Evolutionary conservation across 2,329 filamentous ascomycete species (phyloP), one percentile per base, ranked within the genome.

Genomic region (Orbilia blumenaviensis): DNA sequence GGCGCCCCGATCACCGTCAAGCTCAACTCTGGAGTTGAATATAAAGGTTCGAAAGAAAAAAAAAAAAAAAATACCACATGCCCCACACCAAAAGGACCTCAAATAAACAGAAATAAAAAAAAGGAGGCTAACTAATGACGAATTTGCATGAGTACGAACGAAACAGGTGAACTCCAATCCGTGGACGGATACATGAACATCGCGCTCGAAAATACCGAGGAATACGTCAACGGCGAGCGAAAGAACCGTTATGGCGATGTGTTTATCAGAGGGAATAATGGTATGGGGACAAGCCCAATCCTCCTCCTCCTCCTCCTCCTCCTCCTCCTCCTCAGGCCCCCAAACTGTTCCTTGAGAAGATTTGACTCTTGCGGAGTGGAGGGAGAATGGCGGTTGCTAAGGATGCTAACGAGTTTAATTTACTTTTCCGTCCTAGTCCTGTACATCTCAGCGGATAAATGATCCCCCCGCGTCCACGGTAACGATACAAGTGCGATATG

Each of bases 141-240:
- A n/a, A n/a, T n/a, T n/a, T n/a, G n/a, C n/a, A n/a, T n/a, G n/a
- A n/a, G 12, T 8, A 27, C 18, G 21, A 8, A 29, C 6, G 9
- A n/a, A 34, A 16, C 78, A 97, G 94, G 95, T 80, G 93, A 97
- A 83, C 88, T 98, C 38, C 94, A 98, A 83, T 97, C 94, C 0
- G 94, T 99, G 58, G 95, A 99, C 83, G 95, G 95, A 62, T 99
- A 98, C 85, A 99, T 99, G 95, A 99, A 99, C 85, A 97, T 99
- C 82, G 94, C 95, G 10, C 88, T 99, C 29, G 95, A 99, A 84
- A 95, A 97, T 85, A 96, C 93, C 18, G 90, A 92, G 79, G 95
- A 99, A 84, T 93, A 90, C 80, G 91, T 97, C 79, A 86, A 90
- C 78, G 89, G 89, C 29, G 86, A 87, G 79, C 81, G 88, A 69